Conservation (phyloP, 768 basidiomycete genomes). For the Russula compacta region DNA sequence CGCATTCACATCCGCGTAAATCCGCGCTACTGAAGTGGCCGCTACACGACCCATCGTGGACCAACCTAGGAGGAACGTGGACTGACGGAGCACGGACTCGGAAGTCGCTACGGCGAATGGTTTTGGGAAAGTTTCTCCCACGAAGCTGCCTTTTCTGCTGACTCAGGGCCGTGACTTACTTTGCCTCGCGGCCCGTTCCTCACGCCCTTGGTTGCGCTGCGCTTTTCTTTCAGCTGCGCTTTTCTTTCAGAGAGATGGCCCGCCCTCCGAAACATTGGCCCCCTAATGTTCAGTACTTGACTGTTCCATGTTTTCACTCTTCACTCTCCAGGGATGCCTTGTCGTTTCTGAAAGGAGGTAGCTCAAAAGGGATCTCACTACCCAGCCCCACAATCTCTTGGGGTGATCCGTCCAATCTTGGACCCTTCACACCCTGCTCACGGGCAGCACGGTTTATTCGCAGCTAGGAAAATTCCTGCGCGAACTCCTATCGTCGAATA, state of each 20-base stretch:
- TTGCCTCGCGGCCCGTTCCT: too few species aligned
- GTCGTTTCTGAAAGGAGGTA: slow-evolving; percentile 15
- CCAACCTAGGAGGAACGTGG: slow-evolving; percentile 4
- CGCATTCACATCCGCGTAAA: slow-evolving; percentile 83
- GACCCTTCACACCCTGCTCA: slow-evolving; percentile 49
- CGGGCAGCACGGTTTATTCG: slow-evolving; percentile 78
- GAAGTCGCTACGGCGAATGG: not conserved
- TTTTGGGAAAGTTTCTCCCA: slow-evolving; percentile 7
- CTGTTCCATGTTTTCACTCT: slow-evolving; percentile 42
- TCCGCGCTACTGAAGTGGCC: slow-evolving; percentile 72
- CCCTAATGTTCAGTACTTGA: slow-evolving; percentile 43
- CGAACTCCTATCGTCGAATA: slow-evolving; percentile 71
- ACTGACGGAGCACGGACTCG: not conserved
- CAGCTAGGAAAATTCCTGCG: slow-evolving; percentile 57
- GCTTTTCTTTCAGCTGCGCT: too few species aligned
- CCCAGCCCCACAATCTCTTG: slow-evolving; percentile 25
- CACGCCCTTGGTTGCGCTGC: too few species aligned
- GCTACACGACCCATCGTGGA: slow-evolving; percentile 57
- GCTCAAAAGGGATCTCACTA: slow-evolving; percentile 1
- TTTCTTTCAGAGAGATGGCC: not conserved
- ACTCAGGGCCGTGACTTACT: not conserved
- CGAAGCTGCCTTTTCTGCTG: not conserved
- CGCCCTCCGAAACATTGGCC: slow-evolving; percentile 41
- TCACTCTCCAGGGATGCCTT: slow-evolving; percentile 42
- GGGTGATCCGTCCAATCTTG: slow-evolving; percentile 50